Evolutionary conservation across 2,329 filamentous ascomycete species (phyloP), one percentile per base, ranked within the genome.

Genomic region (Aureobasidium sp.): DNA sequence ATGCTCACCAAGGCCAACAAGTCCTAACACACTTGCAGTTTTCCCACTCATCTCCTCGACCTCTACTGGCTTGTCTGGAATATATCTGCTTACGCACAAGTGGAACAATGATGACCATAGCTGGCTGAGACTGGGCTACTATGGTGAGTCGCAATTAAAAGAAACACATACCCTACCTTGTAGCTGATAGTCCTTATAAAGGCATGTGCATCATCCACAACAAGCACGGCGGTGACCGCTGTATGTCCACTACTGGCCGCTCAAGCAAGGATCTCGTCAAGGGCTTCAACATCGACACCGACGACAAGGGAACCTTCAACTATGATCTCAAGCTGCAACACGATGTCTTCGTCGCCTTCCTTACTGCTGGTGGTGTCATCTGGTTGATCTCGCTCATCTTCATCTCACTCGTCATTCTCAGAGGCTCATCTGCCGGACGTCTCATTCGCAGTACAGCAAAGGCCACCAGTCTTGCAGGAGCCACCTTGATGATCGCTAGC

Each of bases 311-410:
- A n/a, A 57, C 36, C 31, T 62, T 64, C 48, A 27, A 64, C 25
- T 51, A 60, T 11, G 48, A 47, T 3, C 39, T 62, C 6, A 60
- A 64, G n/a, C 42, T 65, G 9, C 64, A 65, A 31, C 31, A 52
- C 44, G 58, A 62, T 14, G 64, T 65, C 6, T 64, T 65, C 31
- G 59, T 62, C 29, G 64, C 64, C 14, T 65, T 64, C 55, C 61
- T 65, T 29, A 65, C 64, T 15, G 64, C 64, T 12, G 64, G 62
- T n/a, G 64, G 64, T 36, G n/a, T 65, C 12, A 42, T 53, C 25
- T 65, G 64, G 64, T 51, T 65, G 9, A 39, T 64, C 15, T 47
- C 34, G 14, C 49, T 65, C 34, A 51, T 62, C 6, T 31, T 65
- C n/a, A 51, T 61, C 31, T 48, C 59, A 17, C 47, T 64, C n/a